Conservation (phyloP, 768 basidiomycete species). For the Melanogaster broomeanus region DNA sequence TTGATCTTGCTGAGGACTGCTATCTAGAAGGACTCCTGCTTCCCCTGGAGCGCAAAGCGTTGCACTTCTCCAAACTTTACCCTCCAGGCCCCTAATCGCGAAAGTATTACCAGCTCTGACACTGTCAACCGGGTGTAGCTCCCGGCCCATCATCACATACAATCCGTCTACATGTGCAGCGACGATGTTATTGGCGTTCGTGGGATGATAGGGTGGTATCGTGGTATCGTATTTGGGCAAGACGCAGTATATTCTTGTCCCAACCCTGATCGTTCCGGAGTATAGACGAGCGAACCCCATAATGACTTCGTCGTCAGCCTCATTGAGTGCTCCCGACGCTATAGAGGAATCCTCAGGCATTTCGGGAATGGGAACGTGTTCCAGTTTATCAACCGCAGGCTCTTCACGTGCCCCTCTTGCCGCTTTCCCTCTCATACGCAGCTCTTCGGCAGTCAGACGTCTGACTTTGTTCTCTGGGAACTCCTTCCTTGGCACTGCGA, state of each 20-base stretch:
- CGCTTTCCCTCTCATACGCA: slow-evolving; percentile 65
- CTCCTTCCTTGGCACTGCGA: slow-evolving; percentile 79
- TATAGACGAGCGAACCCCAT: slow-evolving; percentile 95
- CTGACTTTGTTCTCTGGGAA: slow-evolving; percentile 86
- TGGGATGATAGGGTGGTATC: slow-evolving; percentile 62
- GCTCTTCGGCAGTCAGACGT: slow-evolving; percentile 78
- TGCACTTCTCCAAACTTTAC: slow-evolving; percentile 87
- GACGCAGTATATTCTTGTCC: slow-evolving; percentile 66
- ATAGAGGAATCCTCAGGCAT: slow-evolving; percentile 1
- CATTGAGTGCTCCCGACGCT: neutral
- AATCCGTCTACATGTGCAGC: slow-evolving; percentile 68
- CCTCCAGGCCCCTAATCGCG: slow-evolving; percentile 86
- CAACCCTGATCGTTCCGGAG: slow-evolving; percentile 76
- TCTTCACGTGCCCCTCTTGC: slow-evolving; percentile 44
- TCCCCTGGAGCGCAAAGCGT: slow-evolving; percentile 78
- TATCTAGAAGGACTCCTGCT: slow-evolving; percentile 38
- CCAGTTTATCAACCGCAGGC: slow-evolving; percentile 29
- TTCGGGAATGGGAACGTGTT: slow-evolving; percentile 7
- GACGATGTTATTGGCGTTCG: slow-evolving; percentile 65
- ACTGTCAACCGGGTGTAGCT: slow-evolving; percentile 78
- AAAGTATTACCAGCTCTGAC: slow-evolving; percentile 95
- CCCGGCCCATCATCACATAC: slow-evolving; percentile 98
- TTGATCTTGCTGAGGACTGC: slow-evolving; percentile 35
- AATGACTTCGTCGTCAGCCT: slow-evolving; percentile 55
- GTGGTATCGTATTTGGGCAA: slow-evolving; percentile 83